Conservation (phyloP, 1,139 yeast species). For the Geotrichum citri-aurantii region DNA sequence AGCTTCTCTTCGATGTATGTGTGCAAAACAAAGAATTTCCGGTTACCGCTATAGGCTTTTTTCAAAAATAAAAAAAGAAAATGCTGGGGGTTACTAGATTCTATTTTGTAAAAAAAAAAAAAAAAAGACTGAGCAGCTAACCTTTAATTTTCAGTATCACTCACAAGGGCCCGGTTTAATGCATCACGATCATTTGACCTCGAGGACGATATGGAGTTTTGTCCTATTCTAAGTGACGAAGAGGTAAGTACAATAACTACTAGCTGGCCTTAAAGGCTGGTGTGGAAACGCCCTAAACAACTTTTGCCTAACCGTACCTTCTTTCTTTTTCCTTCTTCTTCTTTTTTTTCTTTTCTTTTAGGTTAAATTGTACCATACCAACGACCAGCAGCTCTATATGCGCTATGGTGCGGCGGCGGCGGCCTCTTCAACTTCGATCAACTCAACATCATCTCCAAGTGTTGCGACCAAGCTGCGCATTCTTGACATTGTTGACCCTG, state of each 20-base stretch:
- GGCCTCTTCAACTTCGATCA: background rate
- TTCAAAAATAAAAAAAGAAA: too few species aligned
- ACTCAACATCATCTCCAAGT: conserved; percentile 41
- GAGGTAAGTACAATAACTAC: conserved; percentile 20
- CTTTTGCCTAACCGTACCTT: too few species aligned
- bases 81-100: too few species aligned
- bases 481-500: conserved; percentile 66
- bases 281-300: background rate
- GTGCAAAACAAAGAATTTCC: background rate
- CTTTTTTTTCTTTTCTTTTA: background rate
- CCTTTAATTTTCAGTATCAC: conserved; percentile 8
- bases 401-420: conserved; percentile 1
- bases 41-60: background rate
- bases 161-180: conserved; percentile 41
- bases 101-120: too few species aligned
- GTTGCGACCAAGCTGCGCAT: conserved; percentile 41
- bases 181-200: conserved; percentile 58
- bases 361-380: background rate
- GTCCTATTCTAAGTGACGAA: conserved; percentile 44
- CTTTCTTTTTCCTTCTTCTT: too few species aligned
- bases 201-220: conserved; percentile 62
- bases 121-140: background rate
- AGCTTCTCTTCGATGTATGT: conserved; percentile 7
- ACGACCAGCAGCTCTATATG: background rate
- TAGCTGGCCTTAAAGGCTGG: background rate